Evolutionary conservation across 345 rosid genomes (phyloP).

Genomic region (Alliaria petiolata): DNA sequence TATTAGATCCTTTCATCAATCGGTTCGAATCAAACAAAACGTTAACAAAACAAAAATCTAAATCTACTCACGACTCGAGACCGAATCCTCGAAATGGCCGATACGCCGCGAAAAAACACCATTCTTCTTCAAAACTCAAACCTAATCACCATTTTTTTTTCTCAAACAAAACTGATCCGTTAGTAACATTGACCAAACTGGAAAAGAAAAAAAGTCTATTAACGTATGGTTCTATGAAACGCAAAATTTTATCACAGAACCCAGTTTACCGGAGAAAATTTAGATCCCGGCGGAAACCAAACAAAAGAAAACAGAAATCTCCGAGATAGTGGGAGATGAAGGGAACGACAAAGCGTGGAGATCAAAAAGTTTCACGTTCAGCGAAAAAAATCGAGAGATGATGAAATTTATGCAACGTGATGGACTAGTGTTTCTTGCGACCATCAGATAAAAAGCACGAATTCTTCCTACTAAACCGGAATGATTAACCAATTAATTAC

Average conservation of each 20-base stretch:
- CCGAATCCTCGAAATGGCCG: constrained; percentile 57
- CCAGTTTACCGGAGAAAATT: no score
- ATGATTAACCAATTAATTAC: constrained; percentile 4
- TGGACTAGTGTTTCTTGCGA: constrained; percentile 5
- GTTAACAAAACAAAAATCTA: background rate
- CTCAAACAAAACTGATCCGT: background rate
- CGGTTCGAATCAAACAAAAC: background rate
- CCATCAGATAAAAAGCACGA: background rate
- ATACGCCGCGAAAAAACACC: constrained; percentile 53
- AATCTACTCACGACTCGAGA: constrained; percentile 51
- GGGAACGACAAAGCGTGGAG: background rate
- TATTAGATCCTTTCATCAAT: constrained; percentile 7
- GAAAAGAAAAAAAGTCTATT: no score
- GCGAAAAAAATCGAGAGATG: background rate
- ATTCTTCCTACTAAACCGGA: constrained; percentile 17
- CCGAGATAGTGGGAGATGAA: background rate
- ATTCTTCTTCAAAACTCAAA: constrained; percentile 31
- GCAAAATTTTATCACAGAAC: no score
- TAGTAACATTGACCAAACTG: no score
- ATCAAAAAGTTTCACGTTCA: background rate
- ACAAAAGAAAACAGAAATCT: background rate
- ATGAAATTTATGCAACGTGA: background rate
- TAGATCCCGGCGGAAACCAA: background rate
- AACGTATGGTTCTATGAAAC: no score
- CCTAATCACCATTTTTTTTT: constrained; percentile 5